phyloP scores from a whole-genome alignment of 164 flowering plant genomes.

The Chimonanthus salicifolius region DNA sequence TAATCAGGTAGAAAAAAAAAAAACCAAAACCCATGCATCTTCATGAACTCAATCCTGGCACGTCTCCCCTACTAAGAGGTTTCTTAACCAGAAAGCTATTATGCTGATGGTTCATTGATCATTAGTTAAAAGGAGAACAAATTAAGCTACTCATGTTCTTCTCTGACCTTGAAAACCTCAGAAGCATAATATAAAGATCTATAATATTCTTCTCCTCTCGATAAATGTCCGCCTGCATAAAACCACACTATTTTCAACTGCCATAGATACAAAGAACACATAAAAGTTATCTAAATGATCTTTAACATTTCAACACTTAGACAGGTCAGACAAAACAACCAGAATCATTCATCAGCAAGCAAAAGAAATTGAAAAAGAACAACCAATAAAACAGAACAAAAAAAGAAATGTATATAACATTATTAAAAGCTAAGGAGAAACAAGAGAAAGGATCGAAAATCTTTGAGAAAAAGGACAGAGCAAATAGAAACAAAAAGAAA shows the following conservation, averaged over 20 bases:
- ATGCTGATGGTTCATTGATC: too few species aligned
- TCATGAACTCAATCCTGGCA: too few species aligned
- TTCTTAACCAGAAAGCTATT: too few species aligned
- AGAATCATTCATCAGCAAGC: neutral
- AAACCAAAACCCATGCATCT: too few species aligned
- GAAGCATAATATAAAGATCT: constrained; percentile 82
- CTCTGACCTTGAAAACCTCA: constrained; percentile 85
- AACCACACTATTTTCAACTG: neutral
- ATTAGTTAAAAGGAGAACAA: neutral
- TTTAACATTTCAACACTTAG: too few species aligned
- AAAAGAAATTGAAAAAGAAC: neutral
- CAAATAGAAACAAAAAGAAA: too few species aligned
- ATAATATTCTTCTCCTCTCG: constrained; percentile 71
- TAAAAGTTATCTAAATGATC: neutral
- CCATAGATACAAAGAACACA: neutral
- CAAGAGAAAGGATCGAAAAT: too few species aligned
- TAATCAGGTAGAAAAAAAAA: too few species aligned
- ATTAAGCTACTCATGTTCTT: neutral
- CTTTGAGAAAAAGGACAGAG: too few species aligned
- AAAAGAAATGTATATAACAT: neutral
- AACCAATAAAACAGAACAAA: neutral
- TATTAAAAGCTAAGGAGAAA: too few species aligned
- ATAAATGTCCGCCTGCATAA: constrained; percentile 78
- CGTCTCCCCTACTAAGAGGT: too few species aligned
- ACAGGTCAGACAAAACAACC: neutral